Conservation (phyloP, 2,329 filamentous ascomycete species). For the Chaetomium sp. region DNA sequence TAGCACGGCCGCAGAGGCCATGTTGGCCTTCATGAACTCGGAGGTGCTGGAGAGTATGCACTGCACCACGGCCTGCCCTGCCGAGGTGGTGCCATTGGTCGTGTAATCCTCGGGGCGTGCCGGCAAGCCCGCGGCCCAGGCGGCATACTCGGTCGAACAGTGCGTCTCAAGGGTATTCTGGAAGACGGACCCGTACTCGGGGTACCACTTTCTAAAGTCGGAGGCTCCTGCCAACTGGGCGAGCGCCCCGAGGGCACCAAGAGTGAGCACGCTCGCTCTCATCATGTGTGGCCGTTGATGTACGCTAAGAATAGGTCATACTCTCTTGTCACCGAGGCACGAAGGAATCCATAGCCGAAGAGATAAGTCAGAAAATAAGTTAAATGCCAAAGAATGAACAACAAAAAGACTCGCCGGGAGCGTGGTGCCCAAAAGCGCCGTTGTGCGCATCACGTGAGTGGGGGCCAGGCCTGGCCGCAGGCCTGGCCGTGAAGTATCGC, state of each 20-base stretch:
- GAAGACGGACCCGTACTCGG: constrained; percentile 11
- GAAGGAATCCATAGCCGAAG: not conserved
- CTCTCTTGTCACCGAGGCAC: not conserved
- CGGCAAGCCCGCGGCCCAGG: not conserved
- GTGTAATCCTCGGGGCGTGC: not conserved
- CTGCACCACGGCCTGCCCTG: constrained; percentile 15
- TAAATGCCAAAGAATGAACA: not conserved
- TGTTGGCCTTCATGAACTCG: constrained; percentile 21
- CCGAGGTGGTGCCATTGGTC: constrained; percentile 9
- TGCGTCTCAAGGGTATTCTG: not conserved
- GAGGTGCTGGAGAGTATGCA: constrained; percentile 13
- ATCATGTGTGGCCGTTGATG: not conserved
- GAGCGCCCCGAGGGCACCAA: not conserved
- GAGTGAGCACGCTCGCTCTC: not conserved
- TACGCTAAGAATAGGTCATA: not conserved
- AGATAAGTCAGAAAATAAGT: not conserved
- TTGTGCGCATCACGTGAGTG: not conserved
- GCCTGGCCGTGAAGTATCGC: not conserved
- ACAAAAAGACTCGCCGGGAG: not conserved
- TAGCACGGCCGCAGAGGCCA: constrained; percentile 15
- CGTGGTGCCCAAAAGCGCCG: not conserved
- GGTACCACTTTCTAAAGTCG: constrained; percentile 10
- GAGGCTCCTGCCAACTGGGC: not conserved
- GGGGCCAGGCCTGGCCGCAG: not conserved
- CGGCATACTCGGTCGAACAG: constrained; percentile 7